Conservation (phyloP, 352 stramenopile genomes). For the Phytophthora sansomeana region DNA sequence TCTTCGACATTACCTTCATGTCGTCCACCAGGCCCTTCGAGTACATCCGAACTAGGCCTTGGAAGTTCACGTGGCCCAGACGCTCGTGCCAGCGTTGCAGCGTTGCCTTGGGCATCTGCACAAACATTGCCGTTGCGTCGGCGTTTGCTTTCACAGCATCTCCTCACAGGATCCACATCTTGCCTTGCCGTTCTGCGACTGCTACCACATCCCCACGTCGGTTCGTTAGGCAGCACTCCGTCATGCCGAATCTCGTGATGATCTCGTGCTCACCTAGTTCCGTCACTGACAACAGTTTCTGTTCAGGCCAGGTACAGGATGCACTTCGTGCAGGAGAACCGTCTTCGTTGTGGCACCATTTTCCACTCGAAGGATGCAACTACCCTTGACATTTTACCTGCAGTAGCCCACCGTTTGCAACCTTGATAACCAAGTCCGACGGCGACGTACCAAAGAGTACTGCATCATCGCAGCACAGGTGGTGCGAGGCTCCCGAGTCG, state of each 20-base stretch:
- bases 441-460: background rate
- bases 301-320: slow-evolving; percentile 4
- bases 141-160: background rate
- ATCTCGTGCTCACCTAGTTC: background rate
- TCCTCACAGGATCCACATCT: background rate
- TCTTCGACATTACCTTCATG: background rate
- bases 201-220: background rate
- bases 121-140: background rate
- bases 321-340: slow-evolving; percentile 8
- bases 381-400: slow-evolving; percentile 1
- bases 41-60: background rate
- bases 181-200: background rate
- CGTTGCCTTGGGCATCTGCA: background rate
- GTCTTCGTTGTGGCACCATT: background rate
- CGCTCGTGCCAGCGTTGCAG: background rate
- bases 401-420: slow-evolving; percentile 10
- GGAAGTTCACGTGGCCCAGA: background rate
- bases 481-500: slow-evolving; percentile 1
- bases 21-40: background rate
- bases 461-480: background rate
- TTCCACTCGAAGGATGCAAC: slow-evolving; percentile 1
- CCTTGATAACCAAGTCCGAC: background rate
- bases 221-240: background rate
- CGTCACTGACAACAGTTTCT: slow-evolving; percentile 8
- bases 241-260: background rate